These are phyloP conservation scores for Mrakia blollopis DNA, from an alignment of 768 basidiomycete genomes.

Conservation along the genomic window DNA sequence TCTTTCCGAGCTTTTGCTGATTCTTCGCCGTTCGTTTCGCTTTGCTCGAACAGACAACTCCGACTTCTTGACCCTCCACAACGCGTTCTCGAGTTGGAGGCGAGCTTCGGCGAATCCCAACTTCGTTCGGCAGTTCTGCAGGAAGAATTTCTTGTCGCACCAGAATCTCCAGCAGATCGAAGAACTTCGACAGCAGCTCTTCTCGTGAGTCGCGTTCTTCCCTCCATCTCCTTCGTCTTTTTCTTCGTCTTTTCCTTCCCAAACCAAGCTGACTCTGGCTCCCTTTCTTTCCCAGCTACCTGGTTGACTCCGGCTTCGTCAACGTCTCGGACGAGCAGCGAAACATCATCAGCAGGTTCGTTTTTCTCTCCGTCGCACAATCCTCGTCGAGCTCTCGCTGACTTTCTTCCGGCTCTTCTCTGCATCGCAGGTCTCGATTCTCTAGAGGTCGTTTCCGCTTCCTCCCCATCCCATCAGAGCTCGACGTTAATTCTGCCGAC, in stretches of 20 bases:
- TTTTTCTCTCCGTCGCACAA: neutral
- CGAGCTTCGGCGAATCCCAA: conserved; percentile 60
- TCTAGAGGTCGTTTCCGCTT: conserved; percentile 70
- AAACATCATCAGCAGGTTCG: conserved; percentile 64
- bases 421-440: conserved; percentile 60
- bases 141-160: conserved; percentile 71
- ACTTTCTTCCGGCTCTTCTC: neutral
- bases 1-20: neutral
- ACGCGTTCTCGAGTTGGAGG: conserved; percentile 84
- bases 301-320: conserved; percentile 84
- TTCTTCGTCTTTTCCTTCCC: neutral
- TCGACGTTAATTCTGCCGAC: conserved; percentile 66
- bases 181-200: conserved; percentile 84
- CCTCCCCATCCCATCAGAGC: conserved; percentile 63
- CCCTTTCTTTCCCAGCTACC: conserved; percentile 54
- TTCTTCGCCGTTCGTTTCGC: neutral
- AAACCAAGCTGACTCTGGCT: conserved; percentile 29
- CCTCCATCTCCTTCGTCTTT: neutral
- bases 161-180: conserved; percentile 96
- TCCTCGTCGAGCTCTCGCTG: conserved; percentile 38
- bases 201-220: conserved; percentile 50
- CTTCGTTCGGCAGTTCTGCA: conserved; percentile 69
- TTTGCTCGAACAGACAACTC: conserved; percentile 63
- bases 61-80: conserved; percentile 89
- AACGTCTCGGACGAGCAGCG: conserved; percentile 60